phyloP scores from a whole-genome alignment of 441 rosid species.

The Biscutella laevigata region DNA sequence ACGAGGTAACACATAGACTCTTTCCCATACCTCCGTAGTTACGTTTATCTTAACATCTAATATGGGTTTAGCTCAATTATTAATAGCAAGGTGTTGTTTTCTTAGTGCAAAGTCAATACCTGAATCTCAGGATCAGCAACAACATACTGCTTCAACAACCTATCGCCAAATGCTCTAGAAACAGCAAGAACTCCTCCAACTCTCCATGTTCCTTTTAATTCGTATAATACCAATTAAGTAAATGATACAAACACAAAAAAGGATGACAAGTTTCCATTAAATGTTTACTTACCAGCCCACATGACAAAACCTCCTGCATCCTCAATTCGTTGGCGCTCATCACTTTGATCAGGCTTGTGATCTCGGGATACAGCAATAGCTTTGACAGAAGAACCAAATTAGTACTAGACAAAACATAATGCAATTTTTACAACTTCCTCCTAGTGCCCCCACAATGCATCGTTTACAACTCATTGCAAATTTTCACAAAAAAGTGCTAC shows the following conservation, averaged over 20 bases:
- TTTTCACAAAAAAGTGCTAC: background rate
- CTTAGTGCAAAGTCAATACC: slow-evolving; percentile 31
- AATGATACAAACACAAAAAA: slow-evolving; percentile 1
- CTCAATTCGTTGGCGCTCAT: slow-evolving; percentile 92
- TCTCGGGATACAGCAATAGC: slow-evolving; percentile 97
- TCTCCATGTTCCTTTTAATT: slow-evolving; percentile 95
- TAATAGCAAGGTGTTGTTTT: background rate
- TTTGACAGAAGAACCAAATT: slow-evolving; percentile 16
- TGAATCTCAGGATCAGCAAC: slow-evolving; percentile 99
- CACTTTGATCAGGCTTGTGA: slow-evolving; percentile 95
- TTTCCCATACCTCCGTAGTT: background rate
- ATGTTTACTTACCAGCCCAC: slow-evolving; percentile 77
- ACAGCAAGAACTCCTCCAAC: slow-evolving; percentile 99
- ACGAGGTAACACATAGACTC: background rate
- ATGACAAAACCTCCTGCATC: slow-evolving; percentile 97
- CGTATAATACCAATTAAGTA: slow-evolving; percentile 7
- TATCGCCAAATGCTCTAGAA: slow-evolving; percentile 98
- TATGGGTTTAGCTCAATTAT: background rate
- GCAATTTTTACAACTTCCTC: background rate
- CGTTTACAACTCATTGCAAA: background rate
- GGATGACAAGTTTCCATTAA: background rate
- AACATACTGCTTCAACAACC: slow-evolving; percentile 88
- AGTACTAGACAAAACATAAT: too few species aligned
- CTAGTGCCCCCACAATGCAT: background rate
- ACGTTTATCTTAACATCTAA: background rate